phyloP scores from a whole-genome alignment of 495 filamentous ascomycete genomes.

The Viridothelium virens region DNA sequence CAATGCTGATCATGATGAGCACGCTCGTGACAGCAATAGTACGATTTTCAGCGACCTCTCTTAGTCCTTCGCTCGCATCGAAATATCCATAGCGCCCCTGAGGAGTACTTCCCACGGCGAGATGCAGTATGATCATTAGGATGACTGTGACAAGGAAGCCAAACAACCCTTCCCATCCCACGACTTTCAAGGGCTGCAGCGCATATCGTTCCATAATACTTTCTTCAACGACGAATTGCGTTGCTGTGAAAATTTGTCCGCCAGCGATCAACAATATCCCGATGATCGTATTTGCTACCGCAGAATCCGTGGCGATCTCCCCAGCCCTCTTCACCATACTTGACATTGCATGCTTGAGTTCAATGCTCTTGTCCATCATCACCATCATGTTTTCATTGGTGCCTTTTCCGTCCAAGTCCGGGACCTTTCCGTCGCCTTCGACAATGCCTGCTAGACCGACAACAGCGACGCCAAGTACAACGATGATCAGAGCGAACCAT shows the following conservation, averaged over 20 bases:
- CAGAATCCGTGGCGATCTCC: constrained; percentile 24
- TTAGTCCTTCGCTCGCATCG: constrained; percentile 76
- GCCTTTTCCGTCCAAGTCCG: constrained; percentile 18
- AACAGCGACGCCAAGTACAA: constrained; percentile 78
- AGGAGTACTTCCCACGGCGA: constrained; percentile 63
- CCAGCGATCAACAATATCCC: constrained; percentile 84
- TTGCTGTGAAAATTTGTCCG: constrained; percentile 92
- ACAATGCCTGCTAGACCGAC: constrained; percentile 85
- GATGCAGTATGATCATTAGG: constrained; percentile 71
- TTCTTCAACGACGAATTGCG: constrained; percentile 94
- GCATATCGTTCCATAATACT: constrained; percentile 83
- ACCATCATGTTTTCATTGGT: neutral
- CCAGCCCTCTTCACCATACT: constrained; percentile 11
- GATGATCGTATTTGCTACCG: constrained; percentile 63
- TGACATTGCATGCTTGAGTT: neutral
- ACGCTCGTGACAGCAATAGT: constrained; percentile 65
- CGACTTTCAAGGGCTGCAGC: constrained; percentile 81
- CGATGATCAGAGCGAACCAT: constrained; percentile 79
- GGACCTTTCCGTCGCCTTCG: constrained; percentile 44
- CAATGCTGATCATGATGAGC: constrained; percentile 93
- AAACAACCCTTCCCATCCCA: constrained; percentile 94
- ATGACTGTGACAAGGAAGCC: constrained; percentile 77
- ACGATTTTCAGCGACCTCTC: constrained; percentile 62
- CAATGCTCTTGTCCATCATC: neutral
- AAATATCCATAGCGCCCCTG: constrained; percentile 77